Conservation (phyloP, 192 early-diverging fungal species). For the Entomortierella parvispora region DNA sequence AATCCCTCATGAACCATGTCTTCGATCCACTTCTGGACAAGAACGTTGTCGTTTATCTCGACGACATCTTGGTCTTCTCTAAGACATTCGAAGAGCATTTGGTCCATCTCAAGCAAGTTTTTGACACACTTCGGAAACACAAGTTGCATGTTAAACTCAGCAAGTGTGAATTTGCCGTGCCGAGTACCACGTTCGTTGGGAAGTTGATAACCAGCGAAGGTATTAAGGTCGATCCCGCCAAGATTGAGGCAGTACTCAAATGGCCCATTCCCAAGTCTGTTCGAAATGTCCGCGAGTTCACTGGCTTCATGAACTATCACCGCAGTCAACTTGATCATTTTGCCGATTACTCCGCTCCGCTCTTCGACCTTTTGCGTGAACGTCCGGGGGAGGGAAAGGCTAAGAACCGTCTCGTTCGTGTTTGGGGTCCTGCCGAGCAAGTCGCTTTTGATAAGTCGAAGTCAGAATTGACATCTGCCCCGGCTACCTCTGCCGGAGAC, state of each 20-base stretch:
- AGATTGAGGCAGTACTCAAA: slow-evolving; percentile 16
- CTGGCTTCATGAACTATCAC: slow-evolving; percentile 53
- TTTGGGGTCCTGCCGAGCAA: too few species aligned
- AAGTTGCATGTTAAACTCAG: slow-evolving; percentile 11
- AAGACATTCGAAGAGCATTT: slow-evolving; percentile 44
- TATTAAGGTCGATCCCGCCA: slow-evolving; percentile 17
- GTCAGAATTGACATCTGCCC: too few species aligned
- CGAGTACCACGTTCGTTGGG: slow-evolving; percentile 19
- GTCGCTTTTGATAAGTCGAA: too few species aligned
- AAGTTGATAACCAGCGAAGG: slow-evolving; percentile 11
- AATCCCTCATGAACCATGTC: slow-evolving; percentile 54
- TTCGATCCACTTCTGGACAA: slow-evolving; percentile 24
- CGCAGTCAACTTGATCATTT: slow-evolving; percentile 44
- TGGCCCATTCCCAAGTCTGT: slow-evolving; percentile 24
- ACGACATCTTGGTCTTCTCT: slow-evolving; percentile 64
- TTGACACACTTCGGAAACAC: slow-evolving; percentile 15
- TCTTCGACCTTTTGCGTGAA: slow-evolving; percentile 34
- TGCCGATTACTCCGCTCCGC: slow-evolving; percentile 26
- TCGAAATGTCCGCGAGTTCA: slow-evolving; percentile 35
- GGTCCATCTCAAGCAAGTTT: slow-evolving; percentile 21
- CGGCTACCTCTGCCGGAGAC: background rate
- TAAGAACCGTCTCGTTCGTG: too few species aligned
- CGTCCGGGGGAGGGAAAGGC: too few species aligned
- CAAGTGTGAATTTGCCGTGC: slow-evolving; percentile 36
- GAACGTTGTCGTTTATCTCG: slow-evolving; percentile 43